A percentile compares a stretch with the other conserved stretches of the same genome.
Conservation (phyloP, 805 yeast species). For the Aciculoconidium aculeatum region DNA sequence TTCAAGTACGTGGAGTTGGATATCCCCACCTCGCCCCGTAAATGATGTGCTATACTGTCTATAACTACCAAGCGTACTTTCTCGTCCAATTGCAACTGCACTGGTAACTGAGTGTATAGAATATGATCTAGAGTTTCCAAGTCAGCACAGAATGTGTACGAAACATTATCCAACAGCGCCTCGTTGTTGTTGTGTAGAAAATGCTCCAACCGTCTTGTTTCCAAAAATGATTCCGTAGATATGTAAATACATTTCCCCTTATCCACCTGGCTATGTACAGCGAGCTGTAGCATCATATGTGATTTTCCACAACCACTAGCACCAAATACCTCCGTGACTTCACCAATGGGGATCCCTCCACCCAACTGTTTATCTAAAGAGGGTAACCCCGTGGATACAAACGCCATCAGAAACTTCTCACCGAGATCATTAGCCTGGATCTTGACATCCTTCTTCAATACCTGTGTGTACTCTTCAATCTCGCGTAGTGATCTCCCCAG, state of each 20-base stretch:
- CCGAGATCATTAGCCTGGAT: constrained; percentile 3
- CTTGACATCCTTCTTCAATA: constrained; percentile 7
- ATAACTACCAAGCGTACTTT: constrained; percentile 54
- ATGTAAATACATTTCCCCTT: constrained; percentile 45
- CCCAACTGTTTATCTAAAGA: constrained; percentile 20
- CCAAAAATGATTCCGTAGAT: constrained; percentile 70
- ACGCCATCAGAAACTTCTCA: neutral
- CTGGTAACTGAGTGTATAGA: constrained; percentile 61
- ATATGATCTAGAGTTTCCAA: constrained; percentile 72
- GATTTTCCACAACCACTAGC: constrained; percentile 85
- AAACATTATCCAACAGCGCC: constrained; percentile 33
- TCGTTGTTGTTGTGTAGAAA: constrained; percentile 14
- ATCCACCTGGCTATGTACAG: constrained; percentile 47
- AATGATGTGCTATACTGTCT: constrained; percentile 81
- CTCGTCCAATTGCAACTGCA: constrained; percentile 17
- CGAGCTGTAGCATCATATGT: constrained; percentile 64
- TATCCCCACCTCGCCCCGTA: constrained; percentile 48
- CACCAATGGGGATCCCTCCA: constrained; percentile 28
- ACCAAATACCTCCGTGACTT: constrained; percentile 67
- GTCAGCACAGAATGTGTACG: constrained; percentile 56
- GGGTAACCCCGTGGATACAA: constrained; percentile 19
- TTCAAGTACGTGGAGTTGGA: constrained; percentile 33
- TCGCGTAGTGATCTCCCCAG: constrained; percentile 23
- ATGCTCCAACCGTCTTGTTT: constrained; percentile 51
- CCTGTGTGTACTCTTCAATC: constrained; percentile 16